Evolutionary conservation across 2,329 filamentous ascomycete species (phyloP), one percentile per base, ranked within the genome.

Genomic region (Aspergillus felis): DNA sequence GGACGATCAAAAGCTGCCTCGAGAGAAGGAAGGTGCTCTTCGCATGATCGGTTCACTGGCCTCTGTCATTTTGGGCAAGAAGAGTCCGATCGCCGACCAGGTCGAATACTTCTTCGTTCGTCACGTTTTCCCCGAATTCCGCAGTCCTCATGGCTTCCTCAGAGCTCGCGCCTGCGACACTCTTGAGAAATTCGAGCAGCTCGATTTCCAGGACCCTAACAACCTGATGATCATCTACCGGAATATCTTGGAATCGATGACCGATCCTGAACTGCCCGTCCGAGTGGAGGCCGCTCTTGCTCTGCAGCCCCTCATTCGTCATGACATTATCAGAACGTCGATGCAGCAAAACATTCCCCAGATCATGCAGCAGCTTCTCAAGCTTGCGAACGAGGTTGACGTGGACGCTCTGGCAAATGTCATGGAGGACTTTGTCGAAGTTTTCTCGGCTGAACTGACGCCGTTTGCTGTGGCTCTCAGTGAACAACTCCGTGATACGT

Each of bases 351-450:
- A 92, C 73, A 99, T 99, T 64, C 92, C 94, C 17, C 95, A 96
- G 69, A 97, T 99, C 69, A 99, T 99, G 94, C 95, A 97, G 77
- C 93, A 99, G 76, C 83, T 99, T 14, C 82, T 99, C 55, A 97
- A 97, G 79, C 81, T 99, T 57, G 93, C 94, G 28, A 99, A 99
- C 71, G 94, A 99, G 76, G 94, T 95, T 57, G 94, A 99, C 71
- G 93, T 99, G 50, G 94, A 99, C 74, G 92, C 94, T 4, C 82
- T 99, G 44, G 93, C 94, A 24, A 97, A 97, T 69, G 94, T 99
- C 42, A 99, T 99, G 94, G 94, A 99, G 76, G 94, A 99, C 71
- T 99, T 99, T 71, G 94, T 99, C 49, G 94, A 99, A 75, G 92
- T 97, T 2, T 99, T 99, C 71, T 93, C 94, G n/a, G 84, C 91